These are phyloP conservation scores for Cercospora canescens DNA, from an alignment of 2,329 filamentous ascomycete species.

Conservation along the genomic window DNA sequence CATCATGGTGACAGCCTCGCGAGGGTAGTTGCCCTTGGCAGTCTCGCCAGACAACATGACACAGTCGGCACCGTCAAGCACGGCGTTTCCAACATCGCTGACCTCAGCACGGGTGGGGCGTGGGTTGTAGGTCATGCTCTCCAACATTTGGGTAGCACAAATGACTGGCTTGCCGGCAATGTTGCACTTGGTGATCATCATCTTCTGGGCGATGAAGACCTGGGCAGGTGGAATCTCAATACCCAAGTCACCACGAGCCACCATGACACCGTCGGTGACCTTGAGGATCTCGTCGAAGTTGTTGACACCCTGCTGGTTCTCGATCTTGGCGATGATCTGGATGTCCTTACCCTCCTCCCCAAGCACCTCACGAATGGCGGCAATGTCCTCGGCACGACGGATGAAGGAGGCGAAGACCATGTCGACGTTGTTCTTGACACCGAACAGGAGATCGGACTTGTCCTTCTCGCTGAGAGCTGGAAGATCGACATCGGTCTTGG, in stretches of 20 bases:
- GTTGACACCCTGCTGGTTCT: conserved; percentile 99
- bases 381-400: conserved; percentile 89
- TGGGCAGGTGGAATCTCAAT: conserved; percentile 98
- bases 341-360: conserved; percentile 92
- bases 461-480: conserved; percentile 98
- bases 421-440: conserved; percentile 97
- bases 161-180: conserved; percentile 98
- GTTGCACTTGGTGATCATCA: conserved; percentile 99
- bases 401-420: conserved; percentile 99
- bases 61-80: conserved; percentile 96
- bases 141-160: conserved; percentile 98
- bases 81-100: conserved; percentile 96
- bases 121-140: conserved; percentile 99
- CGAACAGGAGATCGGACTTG: conserved; percentile 88
- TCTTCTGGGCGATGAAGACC: conserved; percentile 99
- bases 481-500: conserved; percentile 97
- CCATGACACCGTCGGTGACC: conserved; percentile 99
- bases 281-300: conserved; percentile 97
- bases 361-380: conserved; percentile 85
- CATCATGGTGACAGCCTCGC: conserved; percentile 94
- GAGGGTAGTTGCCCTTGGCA: conserved; percentile 93
- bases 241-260: conserved; percentile 95
- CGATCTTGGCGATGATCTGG: conserved; percentile 99
- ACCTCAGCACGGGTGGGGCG: conserved; percentile 97
- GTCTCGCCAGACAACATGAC: conserved; percentile 99